These are phyloP conservation scores for Conticribra weissflogii DNA, from an alignment of 108 stramenopile species.

Conservation along the genomic window DNA sequence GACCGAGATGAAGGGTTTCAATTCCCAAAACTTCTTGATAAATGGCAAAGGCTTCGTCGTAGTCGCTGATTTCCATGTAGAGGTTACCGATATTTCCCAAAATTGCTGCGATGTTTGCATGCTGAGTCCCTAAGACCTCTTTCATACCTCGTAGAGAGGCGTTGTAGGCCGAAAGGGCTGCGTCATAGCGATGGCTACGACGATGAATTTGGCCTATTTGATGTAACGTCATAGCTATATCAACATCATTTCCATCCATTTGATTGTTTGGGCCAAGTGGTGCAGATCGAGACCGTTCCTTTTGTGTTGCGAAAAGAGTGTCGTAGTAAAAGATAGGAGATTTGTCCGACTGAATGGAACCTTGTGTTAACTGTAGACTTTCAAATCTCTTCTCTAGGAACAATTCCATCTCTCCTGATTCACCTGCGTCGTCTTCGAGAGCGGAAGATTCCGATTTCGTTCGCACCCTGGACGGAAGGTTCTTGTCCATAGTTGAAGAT, in stretches of 20 bases:
- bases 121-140: constrained; percentile 64
- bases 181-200: constrained; percentile 53
- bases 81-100: constrained; percentile 88
- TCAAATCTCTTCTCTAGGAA: constrained; percentile 52
- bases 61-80: constrained; percentile 84
- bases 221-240: constrained; percentile 81
- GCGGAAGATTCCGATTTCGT: not conserved
- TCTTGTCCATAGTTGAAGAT: constrained; percentile 20
- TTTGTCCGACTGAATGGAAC: not conserved
- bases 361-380: constrained; percentile 24
- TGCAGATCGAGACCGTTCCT: not conserved
- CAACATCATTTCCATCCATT: constrained; percentile 58
- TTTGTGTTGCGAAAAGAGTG: constrained; percentile 52
- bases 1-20: constrained; percentile 81
- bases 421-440: constrained; percentile 11
- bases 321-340: constrained; percentile 59
- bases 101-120: constrained; percentile 81
- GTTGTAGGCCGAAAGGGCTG: constrained; percentile 74
- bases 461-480: constrained; percentile 1
- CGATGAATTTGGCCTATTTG: constrained; percentile 81
- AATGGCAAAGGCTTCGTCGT: constrained; percentile 77
- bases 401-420: constrained; percentile 70
- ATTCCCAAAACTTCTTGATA: constrained; percentile 89
- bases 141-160: constrained; percentile 86
- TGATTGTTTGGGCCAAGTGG: not conserved